Conservation (phyloP, 176 grass and related monocot species). For the Chloris gayana region DNA sequence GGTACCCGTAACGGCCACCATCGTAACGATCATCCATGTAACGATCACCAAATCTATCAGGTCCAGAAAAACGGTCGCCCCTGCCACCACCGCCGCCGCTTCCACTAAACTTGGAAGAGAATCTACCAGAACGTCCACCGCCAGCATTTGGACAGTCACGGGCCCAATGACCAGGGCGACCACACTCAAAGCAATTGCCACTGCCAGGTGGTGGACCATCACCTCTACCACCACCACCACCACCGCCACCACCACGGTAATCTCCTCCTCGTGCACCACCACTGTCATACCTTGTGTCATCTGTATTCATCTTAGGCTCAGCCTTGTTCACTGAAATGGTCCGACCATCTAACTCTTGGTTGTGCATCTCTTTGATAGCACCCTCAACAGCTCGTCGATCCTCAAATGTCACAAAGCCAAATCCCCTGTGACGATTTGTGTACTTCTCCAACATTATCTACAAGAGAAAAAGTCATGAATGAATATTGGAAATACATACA, state of each 20-base stretch:
- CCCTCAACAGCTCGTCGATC: constrained; percentile 58
- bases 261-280: constrained; percentile 55
- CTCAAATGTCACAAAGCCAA: constrained; percentile 85
- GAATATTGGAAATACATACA: constrained; percentile 17
- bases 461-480: constrained; percentile 25
- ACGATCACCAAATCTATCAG: constrained; percentile 61
- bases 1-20: constrained; percentile 57
- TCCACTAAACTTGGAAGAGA: constrained; percentile 53
- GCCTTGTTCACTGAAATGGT: constrained; percentile 78
- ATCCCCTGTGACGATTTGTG: constrained; percentile 42
- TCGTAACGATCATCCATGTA: constrained; percentile 70
- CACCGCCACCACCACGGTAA: constrained; percentile 44
- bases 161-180: constrained; percentile 68
- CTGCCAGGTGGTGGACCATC: constrained; percentile 69
- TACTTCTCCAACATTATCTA: constrained; percentile 17
- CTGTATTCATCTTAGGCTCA: constrained; percentile 68
- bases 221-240: constrained; percentile 36
- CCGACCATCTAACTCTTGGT: constrained; percentile 62
- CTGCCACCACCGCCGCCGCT: constrained; percentile 41
- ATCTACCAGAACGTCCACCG: constrained; percentile 47
- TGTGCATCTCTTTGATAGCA: constrained; percentile 81
- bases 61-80: constrained; percentile 61
- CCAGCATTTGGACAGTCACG: constrained; percentile 67
- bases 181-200: constrained; percentile 82
- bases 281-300: constrained; percentile 52